Conservation (phyloP, 148 eudicot genomes). For the Talinum fruticosum region DNA sequence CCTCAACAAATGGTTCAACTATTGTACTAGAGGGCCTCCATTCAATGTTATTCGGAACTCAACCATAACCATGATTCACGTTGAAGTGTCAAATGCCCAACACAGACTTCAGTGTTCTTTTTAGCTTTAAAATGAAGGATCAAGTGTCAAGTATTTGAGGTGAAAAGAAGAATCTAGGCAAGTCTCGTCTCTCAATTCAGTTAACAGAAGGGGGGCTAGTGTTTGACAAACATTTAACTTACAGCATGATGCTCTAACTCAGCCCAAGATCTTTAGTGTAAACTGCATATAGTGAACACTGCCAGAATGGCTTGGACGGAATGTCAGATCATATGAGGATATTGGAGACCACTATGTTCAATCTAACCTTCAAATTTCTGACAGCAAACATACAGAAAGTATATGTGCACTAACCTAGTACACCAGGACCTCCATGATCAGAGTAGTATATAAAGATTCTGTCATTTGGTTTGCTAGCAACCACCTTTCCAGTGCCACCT, state of each 20-base stretch:
- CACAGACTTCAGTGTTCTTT: too few relatives aligned
- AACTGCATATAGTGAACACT: neutral
- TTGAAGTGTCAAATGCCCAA: too few relatives aligned
- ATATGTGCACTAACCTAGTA: constrained; percentile 30
- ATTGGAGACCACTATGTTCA: neutral
- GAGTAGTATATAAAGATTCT: constrained; percentile 45
- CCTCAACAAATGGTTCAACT: too few relatives aligned
- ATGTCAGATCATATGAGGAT: neutral
- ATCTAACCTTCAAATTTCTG: neutral
- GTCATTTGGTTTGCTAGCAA: constrained; percentile 43
- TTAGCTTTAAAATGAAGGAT: neutral
- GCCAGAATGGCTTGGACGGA: neutral
- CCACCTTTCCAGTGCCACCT: constrained; percentile 50
- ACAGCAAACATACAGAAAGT: neutral
- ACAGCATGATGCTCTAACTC: too few relatives aligned
- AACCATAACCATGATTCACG: too few relatives aligned
- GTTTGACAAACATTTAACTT: too few relatives aligned
- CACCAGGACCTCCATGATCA: constrained; percentile 58
- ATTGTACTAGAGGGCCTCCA: too few relatives aligned
- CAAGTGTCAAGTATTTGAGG: neutral
- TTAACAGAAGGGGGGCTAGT: too few relatives aligned
- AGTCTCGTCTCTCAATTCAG: too few relatives aligned
- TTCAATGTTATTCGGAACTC: too few relatives aligned
- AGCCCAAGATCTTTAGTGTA: neutral
- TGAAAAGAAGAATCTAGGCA: neutral